Conservation (phyloP, 2,329 filamentous ascomycete species). For the Coccinonectria pachysandricola region DNA sequence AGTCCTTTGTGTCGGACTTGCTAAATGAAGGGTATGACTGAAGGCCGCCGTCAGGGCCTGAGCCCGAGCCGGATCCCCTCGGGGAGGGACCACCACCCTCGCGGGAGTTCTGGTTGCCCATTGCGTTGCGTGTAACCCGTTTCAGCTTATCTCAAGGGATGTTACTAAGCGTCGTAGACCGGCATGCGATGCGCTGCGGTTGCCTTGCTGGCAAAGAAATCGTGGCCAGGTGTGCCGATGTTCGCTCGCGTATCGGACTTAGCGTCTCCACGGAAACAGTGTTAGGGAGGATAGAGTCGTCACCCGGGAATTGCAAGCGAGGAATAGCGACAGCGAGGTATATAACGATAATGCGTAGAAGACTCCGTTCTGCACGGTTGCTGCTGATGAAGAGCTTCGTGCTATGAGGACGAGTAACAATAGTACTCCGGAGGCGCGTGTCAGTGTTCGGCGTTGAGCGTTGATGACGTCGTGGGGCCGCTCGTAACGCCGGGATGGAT, state of each 20-base stretch:
- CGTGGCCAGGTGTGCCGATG: constrained; percentile 7
- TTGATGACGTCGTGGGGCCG: constrained; percentile 18
- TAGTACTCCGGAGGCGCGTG: too few relatives aligned
- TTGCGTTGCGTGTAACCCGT: constrained; percentile 30
- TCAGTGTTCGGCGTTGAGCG: constrained; percentile 11
- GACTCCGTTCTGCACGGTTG: constrained; percentile 39
- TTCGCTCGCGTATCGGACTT: constrained; percentile 5
- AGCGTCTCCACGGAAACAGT: too few relatives aligned
- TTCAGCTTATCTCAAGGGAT: constrained; percentile 13
- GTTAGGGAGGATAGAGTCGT: constrained; percentile 44
- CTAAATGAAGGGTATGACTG: constrained; percentile 87
- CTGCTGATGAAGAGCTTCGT: constrained; percentile 18
- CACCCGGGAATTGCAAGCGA: constrained; percentile 40
- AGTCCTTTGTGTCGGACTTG: constrained; percentile 88
- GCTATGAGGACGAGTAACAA: too few relatives aligned
- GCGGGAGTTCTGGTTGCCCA: constrained; percentile 70
- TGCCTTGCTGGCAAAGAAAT: constrained; percentile 13
- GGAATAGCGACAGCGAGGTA: constrained; percentile 32
- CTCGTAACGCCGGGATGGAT: constrained; percentile 16
- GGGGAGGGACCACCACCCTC: constrained; percentile 35
- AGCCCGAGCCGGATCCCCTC: constrained; percentile 38
- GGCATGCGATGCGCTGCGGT: constrained; percentile 12
- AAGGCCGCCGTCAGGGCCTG: constrained; percentile 39
- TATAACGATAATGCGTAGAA: too few relatives aligned
- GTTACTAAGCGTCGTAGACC: constrained; percentile 21